Conservation (phyloP, 1,284 basidiomycete genomes). For the Trametes polyzona region DNA sequence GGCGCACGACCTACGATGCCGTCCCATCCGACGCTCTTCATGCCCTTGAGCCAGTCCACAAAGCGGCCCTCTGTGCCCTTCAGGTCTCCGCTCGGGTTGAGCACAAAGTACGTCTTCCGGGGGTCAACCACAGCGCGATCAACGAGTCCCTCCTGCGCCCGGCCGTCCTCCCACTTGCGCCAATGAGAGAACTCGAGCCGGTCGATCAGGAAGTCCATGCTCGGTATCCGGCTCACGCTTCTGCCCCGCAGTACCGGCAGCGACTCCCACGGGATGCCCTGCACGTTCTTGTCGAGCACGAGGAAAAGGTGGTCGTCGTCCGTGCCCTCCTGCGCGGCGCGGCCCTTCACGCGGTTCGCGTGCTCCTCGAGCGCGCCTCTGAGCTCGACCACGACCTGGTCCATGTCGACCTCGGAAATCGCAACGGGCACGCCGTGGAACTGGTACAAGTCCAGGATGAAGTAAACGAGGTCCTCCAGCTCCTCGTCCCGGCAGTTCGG, state of each 20-base stretch:
- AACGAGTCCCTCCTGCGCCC: conserved; percentile 26
- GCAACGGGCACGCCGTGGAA: conserved; percentile 90
- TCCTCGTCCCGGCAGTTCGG: conserved; percentile 90
- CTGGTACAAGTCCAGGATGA: conserved; percentile 92
- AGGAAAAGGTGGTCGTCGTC: conserved; percentile 81
- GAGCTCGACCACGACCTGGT: conserved; percentile 81
- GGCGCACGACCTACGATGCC: conserved; percentile 80
- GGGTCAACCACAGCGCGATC: conserved; percentile 66
- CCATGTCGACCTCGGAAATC: conserved; percentile 91
- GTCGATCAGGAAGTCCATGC: conserved; percentile 86
- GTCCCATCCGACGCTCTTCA: conserved; percentile 79
- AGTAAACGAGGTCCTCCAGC: conserved; percentile 93
- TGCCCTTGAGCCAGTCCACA: conserved; percentile 71
- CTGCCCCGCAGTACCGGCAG: conserved; percentile 84
- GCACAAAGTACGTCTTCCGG: conserved; percentile 78
- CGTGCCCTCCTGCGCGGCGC: conserved; percentile 22
- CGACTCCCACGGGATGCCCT: conserved; percentile 95
- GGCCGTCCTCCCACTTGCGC: conserved; percentile 32
- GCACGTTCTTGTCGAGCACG: conserved; percentile 89
- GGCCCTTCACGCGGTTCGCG: conserved; percentile 43
- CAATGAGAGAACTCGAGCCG: conserved; percentile 66
- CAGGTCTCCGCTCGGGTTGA: conserved; percentile 94
- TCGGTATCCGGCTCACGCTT: conserved; percentile 91
- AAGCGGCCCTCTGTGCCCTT: conserved; percentile 85
- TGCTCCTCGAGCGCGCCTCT: conserved; percentile 75